Evolutionary conservation across 2,329 filamentous ascomycete genomes (phyloP).

Genomic region (Mariannaea sp.): DNA sequence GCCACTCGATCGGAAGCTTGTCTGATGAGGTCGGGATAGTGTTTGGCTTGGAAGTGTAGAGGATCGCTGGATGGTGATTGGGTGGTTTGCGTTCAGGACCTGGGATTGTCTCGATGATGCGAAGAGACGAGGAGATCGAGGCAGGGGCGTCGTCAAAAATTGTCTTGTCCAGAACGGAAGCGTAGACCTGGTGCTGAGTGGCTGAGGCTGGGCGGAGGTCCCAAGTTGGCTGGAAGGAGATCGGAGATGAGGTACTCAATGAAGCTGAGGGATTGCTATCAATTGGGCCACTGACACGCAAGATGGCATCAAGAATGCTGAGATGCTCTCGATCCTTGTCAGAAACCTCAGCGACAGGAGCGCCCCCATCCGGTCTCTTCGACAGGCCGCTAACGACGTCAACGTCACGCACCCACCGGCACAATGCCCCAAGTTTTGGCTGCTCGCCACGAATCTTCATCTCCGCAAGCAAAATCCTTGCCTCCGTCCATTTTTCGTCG

Average conservation of each 20-base stretch:
- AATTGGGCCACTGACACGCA: constrained; percentile 66
- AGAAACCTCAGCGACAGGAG: constrained; percentile 44
- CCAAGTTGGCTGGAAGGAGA: constrained; percentile 65
- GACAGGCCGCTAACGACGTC: constrained; percentile 71
- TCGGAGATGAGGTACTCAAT: constrained; percentile 48
- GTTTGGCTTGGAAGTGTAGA: constrained; percentile 65
- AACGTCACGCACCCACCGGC: constrained; percentile 73
- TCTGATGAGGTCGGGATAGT: constrained; percentile 56
- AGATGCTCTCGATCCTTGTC: constrained; percentile 60
- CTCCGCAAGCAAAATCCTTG: constrained; percentile 67
- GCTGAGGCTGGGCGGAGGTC: constrained; percentile 54
- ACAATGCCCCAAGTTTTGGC: constrained; percentile 70
- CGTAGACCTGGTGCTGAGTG: constrained; percentile 55
- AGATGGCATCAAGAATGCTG: constrained; percentile 64
- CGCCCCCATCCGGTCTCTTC: constrained; percentile 54
- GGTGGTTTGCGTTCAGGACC: constrained; percentile 67
- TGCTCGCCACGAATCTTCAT: constrained; percentile 70
- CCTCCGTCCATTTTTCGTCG: constrained; percentile 69
- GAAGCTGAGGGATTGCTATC: constrained; percentile 51
- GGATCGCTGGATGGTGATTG: constrained; percentile 68
- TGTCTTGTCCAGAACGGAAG: constrained; percentile 62
- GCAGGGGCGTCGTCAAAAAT: constrained; percentile 51
- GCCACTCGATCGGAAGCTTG: constrained; percentile 54
- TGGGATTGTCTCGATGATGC: constrained; percentile 64
- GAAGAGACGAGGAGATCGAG: constrained; percentile 50